These are phyloP conservation scores for Pharus latifolius DNA, from an alignment of 176 grass and related monocot species.

Conservation along the genomic window DNA sequence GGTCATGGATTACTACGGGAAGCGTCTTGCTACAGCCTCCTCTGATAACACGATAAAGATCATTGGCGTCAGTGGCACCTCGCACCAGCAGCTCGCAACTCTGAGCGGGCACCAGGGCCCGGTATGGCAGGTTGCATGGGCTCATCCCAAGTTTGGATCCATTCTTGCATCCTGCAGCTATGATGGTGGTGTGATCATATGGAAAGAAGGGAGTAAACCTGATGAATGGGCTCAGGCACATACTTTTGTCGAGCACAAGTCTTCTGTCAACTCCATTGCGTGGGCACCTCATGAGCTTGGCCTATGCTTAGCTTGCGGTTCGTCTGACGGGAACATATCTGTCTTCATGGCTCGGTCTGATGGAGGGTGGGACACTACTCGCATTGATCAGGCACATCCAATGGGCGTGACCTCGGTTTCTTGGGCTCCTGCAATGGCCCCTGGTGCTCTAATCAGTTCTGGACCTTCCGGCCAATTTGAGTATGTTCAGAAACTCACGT, in stretches of 20 bases:
- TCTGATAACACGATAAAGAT: not conserved
- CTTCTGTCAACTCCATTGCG: not conserved
- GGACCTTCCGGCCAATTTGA: not conserved
- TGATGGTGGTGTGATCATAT: not conserved
- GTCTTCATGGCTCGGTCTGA: not conserved
- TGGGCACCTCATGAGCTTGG: not conserved
- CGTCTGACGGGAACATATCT: not conserved
- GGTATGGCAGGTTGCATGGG: not conserved
- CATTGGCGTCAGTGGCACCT: not conserved
- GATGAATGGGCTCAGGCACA: not conserved
- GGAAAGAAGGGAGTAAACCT: not conserved
- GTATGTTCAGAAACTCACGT: not conserved
- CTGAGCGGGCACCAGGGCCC: not conserved
- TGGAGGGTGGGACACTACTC: not conserved
- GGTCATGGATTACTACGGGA: no score
- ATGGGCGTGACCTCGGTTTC: not conserved
- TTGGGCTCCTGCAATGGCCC: not conserved
- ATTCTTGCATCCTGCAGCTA: not conserved
- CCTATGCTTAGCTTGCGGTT: not conserved
- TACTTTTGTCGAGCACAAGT: not conserved
- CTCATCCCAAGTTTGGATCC: not conserved
- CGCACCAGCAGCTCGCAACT: not conserved
- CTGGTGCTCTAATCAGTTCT: not conserved
- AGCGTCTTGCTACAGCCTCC: no score
- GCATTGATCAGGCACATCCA: not conserved